Conservation (phyloP, 2,329 filamentous ascomycete species). For the Diaporthe citriasiana region DNA sequence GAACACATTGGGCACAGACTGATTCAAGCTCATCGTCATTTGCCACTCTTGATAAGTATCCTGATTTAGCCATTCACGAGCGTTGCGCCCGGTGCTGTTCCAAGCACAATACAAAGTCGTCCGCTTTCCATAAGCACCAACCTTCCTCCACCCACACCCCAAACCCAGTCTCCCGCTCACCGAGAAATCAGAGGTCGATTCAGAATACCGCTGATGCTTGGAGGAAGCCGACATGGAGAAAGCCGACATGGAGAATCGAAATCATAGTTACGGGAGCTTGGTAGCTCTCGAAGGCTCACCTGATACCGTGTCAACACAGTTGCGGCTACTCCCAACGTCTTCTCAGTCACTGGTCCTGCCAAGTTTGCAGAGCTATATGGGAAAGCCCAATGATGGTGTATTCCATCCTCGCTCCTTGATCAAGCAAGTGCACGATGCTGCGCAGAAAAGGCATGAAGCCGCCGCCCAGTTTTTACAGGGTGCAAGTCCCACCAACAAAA, state of each 20-base stretch:
- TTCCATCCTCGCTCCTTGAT: constrained; percentile 60
- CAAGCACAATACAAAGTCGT: neutral
- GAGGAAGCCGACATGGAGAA: neutral
- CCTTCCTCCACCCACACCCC: neutral
- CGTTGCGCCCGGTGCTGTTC: constrained; percentile 1
- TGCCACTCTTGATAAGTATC: constrained; percentile 15
- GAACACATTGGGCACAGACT: constrained; percentile 15
- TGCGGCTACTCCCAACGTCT: constrained; percentile 71
- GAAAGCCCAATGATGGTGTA: constrained; percentile 47
- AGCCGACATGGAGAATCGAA: constrained; percentile 29
- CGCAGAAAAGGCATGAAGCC: constrained; percentile 60
- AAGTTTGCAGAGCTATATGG: constrained; percentile 62
- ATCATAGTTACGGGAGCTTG: constrained; percentile 62
- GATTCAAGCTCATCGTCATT: constrained; percentile 10
- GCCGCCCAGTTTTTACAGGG: constrained; percentile 66
- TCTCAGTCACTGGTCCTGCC: constrained; percentile 71
- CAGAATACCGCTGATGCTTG: neutral
- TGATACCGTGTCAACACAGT: constrained; percentile 69
- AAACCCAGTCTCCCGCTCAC: neutral
- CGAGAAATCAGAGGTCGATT: neutral
- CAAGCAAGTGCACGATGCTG: constrained; percentile 65
- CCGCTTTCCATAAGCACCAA: neutral
- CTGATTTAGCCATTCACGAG: constrained; percentile 14
- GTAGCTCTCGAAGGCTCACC: constrained; percentile 72
- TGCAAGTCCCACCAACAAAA: constrained; percentile 62